phyloP scores from a whole-genome alignment of 805 yeast genomes.

The Helenozyma baotianmanensis region DNA sequence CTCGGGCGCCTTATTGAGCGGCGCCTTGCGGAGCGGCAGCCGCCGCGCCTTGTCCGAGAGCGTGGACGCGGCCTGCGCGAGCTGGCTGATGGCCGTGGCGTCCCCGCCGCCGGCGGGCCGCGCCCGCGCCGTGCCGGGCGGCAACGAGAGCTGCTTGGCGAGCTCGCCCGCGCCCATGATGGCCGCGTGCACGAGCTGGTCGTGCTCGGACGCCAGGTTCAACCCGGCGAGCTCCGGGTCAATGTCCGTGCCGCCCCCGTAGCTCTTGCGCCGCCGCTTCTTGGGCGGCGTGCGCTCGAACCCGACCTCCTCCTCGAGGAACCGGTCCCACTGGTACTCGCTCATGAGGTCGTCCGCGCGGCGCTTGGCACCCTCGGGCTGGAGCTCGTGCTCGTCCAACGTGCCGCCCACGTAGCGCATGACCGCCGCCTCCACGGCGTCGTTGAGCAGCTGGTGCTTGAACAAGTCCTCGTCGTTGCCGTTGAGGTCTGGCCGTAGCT shows the following conservation, averaged over 20 bases:
- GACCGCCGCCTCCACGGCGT: slow-evolving; percentile 75
- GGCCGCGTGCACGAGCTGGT: slow-evolving; percentile 65
- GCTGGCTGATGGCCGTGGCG: slow-evolving; percentile 23
- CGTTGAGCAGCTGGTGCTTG: slow-evolving; percentile 37
- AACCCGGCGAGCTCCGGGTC: slow-evolving; percentile 38
- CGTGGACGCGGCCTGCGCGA: slow-evolving; percentile 27
- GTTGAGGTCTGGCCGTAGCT: neutral
- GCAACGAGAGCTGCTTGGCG: slow-evolving; percentile 39
- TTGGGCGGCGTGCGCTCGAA: slow-evolving; percentile 13
- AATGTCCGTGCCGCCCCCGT: slow-evolving; percentile 17
- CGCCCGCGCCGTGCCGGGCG: no score
- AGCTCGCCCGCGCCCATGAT: slow-evolving; percentile 64
- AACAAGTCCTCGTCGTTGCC: slow-evolving; percentile 9
- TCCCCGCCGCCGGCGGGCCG: neutral
- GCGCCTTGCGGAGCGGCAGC: slow-evolving; percentile 4
- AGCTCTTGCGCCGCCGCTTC: slow-evolving; percentile 7
- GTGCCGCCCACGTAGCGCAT: slow-evolving; percentile 68
- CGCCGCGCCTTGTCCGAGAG: slow-evolving; percentile 9
- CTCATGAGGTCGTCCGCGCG: slow-evolving; percentile 39
- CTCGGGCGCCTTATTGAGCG: slow-evolving; percentile 6
- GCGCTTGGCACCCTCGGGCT: slow-evolving; percentile 13
- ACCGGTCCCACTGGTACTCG: slow-evolving; percentile 49
- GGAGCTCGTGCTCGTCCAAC: slow-evolving; percentile 25
- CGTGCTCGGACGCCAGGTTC: slow-evolving; percentile 46
- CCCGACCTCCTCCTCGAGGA: slow-evolving; percentile 22